A percentile compares a stretch with the other conserved stretches of the same genome.
Evolutionary conservation across 179 eudicot species (phyloP).

Genomic region (Vitellaria paradoxa): DNA sequence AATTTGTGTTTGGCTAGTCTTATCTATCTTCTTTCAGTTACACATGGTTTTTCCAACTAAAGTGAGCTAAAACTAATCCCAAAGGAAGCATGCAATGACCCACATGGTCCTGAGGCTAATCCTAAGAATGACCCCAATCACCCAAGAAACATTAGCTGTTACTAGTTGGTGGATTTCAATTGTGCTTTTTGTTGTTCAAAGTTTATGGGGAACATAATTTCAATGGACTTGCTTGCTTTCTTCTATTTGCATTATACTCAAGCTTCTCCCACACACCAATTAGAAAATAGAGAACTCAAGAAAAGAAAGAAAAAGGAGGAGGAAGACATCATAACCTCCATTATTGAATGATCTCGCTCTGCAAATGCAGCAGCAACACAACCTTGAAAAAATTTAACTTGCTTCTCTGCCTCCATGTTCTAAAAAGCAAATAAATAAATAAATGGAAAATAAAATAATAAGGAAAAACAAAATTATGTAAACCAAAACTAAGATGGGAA

Average conservation of each 20-base stretch:
- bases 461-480: neutral
- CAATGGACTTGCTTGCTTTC: neutral
- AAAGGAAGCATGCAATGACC: neutral
- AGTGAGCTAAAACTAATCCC: neutral
- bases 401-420: conserved; percentile 81
- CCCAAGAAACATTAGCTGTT: neutral
- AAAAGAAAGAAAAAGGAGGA: neutral
- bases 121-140: neutral
- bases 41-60: neutral
- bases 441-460: neutral
- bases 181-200: neutral
- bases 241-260: neutral
- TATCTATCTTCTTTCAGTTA: neutral
- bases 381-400: conserved; percentile 80
- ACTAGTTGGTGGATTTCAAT: neutral
- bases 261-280: neutral
- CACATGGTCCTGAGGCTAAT: neutral
- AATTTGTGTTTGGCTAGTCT: neutral
- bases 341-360: conserved; percentile 84
- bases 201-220: neutral
- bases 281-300: conserved; percentile 11
- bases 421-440: conserved; percentile 24
- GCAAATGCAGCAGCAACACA: conserved; percentile 83
- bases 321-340: conserved; percentile 58
- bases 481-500: no score